Evolutionary conservation across 768 basidiomycete species (phyloP), one percentile per base, ranked within the genome.

Genomic region (Boletus reticuloceps): DNA sequence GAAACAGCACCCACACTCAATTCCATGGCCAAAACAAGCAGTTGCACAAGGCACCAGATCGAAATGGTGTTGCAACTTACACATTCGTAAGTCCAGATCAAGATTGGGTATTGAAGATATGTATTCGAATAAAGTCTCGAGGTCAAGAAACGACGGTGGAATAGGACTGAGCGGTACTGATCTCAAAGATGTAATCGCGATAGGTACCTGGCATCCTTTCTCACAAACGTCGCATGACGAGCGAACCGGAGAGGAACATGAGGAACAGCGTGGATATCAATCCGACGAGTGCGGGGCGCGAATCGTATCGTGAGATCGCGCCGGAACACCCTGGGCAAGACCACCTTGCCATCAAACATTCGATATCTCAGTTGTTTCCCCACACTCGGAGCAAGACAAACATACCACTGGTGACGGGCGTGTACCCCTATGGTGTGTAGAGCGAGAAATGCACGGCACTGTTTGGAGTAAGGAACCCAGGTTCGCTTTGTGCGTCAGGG

Each of bases 391-490:
- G 25, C 10, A 20, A 32, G n/a, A 25, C 45, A 40, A 34, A 14
- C 32, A 50, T 47, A 67, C 72, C 69, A 74, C 79, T 75, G 17
- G 72, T 53, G 29, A 83, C 61, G 14, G 79, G 78, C 12, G 78
- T 80, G 64, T 83, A 82, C 11, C 68, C 36, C 56, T 74, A 74
- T 14, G 82, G 81, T 17, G 75, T 76, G 63, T 86, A 88, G 60
- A 87, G 68, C 46, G 80, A 82, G 65, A 87, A 86, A 56, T 74
- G 67, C 40, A 82, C 70, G 1, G 75, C 73, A 27, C 75, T 73
- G 64, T 84, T 82, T 27, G 82, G 77, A 50, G 70, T 71, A 53
- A 88, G 72, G 58, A 75, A 66, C 3, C 86, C 85, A 1, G 80
- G 77, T 14, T 71, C 57, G 9, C 77, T 67, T 13, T 69, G 66